Evolutionary conservation across 2,329 filamentous ascomycete species (phyloP).

Genomic region (Talaromyces marneffei): DNA sequence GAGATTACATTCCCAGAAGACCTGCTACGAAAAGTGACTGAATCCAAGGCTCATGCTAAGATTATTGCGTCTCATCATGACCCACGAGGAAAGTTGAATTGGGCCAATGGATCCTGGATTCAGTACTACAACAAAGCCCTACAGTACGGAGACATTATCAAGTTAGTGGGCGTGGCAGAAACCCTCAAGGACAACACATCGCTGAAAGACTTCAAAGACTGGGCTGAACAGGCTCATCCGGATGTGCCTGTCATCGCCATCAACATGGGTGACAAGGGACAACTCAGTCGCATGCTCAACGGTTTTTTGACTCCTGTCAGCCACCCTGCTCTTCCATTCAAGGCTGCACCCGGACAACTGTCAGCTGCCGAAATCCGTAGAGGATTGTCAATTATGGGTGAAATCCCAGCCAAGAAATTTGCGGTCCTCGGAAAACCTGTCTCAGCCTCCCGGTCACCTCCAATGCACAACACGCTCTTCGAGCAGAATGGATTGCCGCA

Average conservation of each 20-base stretch:
- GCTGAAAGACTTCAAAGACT: constrained; percentile 72
- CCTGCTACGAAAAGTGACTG: constrained; percentile 64
- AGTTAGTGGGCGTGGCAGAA: constrained; percentile 78
- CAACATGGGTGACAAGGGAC: constrained; percentile 87
- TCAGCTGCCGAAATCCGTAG: constrained; percentile 82
- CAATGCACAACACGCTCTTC: constrained; percentile 85
- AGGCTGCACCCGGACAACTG: constrained; percentile 88
- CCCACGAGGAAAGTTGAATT: constrained; percentile 69
- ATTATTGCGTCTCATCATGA: constrained; percentile 97
- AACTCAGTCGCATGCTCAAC: constrained; percentile 85
- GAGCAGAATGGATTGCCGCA: constrained; percentile 72
- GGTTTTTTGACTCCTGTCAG: constrained; percentile 91
- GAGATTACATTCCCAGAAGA: constrained; percentile 79
- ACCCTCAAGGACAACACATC: constrained; percentile 79
- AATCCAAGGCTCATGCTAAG: constrained; percentile 65
- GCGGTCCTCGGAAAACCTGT: constrained; percentile 87
- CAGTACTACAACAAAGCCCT: constrained; percentile 83
- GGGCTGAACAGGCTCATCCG: constrained; percentile 62
- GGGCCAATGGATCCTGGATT: constrained; percentile 91
- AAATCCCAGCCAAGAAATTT: constrained; percentile 69
- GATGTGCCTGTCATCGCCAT: constrained; percentile 84
- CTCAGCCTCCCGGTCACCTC: constrained; percentile 73
- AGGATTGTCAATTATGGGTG: constrained; percentile 70
- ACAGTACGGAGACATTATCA: constrained; percentile 87
- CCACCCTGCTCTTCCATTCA: constrained; percentile 81